phyloP scores from a whole-genome alignment of 2,329 filamentous ascomycete species.

The Colletotrichum echinochloae region DNA sequence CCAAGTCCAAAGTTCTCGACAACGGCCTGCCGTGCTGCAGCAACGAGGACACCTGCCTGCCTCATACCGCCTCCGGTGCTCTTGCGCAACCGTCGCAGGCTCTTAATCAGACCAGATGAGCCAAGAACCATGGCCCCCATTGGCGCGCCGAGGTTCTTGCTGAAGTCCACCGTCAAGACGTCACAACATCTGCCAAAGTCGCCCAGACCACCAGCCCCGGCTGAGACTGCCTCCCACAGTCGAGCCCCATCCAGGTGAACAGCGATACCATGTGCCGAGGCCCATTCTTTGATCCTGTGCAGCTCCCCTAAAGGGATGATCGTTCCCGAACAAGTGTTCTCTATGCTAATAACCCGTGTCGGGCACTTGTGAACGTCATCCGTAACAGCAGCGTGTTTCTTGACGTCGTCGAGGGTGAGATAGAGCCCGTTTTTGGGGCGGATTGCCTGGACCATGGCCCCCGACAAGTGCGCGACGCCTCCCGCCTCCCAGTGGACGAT shows the following conservation, averaged over 20 bases:
- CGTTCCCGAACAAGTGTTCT: constrained; percentile 64
- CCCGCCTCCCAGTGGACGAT: constrained; percentile 71
- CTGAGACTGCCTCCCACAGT: constrained; percentile 62
- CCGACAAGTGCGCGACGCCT: constrained; percentile 71
- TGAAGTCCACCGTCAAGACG: constrained; percentile 69
- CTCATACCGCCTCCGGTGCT: constrained; percentile 82
- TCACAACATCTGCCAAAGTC: constrained; percentile 61
- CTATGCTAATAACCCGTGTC: constrained; percentile 55
- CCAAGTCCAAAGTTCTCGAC: constrained; percentile 80
- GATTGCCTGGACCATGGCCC: constrained; percentile 68
- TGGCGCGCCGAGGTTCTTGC: constrained; percentile 65
- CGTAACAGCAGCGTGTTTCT: constrained; percentile 48
- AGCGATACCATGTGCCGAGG: constrained; percentile 58
- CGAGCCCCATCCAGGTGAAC: constrained; percentile 66
- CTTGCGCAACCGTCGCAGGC: constrained; percentile 82
- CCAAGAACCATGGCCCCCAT: constrained; percentile 63
- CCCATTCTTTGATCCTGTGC: constrained; percentile 73
- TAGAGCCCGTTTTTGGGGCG: constrained; percentile 52
- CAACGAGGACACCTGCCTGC: constrained; percentile 81
- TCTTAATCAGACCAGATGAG: constrained; percentile 67
- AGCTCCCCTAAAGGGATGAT: constrained; percentile 77
- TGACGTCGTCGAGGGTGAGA: constrained; percentile 58
- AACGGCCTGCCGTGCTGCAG: constrained; percentile 80
- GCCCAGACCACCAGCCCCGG: constrained; percentile 55
- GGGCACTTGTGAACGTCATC: constrained; percentile 59